phyloP scores from a whole-genome alignment of 352 stramenopile genomes.

The Plasmopara viticola region DNA sequence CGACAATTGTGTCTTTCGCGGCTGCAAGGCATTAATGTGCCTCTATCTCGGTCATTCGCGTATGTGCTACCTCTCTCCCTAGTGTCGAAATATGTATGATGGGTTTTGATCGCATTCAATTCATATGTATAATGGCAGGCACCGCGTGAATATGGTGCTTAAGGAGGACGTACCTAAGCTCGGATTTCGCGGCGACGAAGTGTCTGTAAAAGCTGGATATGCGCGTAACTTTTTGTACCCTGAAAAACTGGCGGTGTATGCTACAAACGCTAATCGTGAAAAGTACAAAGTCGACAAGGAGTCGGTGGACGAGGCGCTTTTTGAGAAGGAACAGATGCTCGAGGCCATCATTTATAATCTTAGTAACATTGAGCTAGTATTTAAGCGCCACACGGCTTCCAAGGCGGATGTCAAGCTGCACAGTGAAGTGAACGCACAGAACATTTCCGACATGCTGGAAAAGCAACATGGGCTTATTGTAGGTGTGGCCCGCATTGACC shows the following conservation, averaged over 20 bases:
- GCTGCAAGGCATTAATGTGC: background rate
- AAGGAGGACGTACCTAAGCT: constrained; percentile 81
- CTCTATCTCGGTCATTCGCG: background rate
- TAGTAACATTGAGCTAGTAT: constrained; percentile 53
- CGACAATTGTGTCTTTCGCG: background rate
- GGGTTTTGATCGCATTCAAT: background rate
- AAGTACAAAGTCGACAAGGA: constrained; percentile 75
- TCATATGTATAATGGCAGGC: constrained; percentile 30
- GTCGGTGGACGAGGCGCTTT: constrained; percentile 33
- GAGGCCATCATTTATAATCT: constrained; percentile 60
- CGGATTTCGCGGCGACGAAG: constrained; percentile 86
- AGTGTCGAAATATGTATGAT: background rate
- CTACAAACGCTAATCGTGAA: constrained; percentile 85
- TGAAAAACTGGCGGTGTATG: constrained; percentile 92
- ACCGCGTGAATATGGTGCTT: constrained; percentile 81
- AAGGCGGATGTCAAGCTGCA: constrained; percentile 56
- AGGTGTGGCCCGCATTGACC: constrained; percentile 66
- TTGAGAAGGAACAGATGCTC: constrained; percentile 58
- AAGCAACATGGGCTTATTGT: constrained; percentile 81
- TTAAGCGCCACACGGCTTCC: constrained; percentile 72
- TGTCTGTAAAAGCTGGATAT: constrained; percentile 91
- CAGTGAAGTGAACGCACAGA: constrained; percentile 68
- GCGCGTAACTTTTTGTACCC: constrained; percentile 93
- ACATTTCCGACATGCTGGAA: constrained; percentile 83
- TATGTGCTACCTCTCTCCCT: background rate